Evolutionary conservation across 208 protist species (phyloP), one percentile per base, ranked within the genome.

Genomic region (Trypanosoma lewisi): DNA sequence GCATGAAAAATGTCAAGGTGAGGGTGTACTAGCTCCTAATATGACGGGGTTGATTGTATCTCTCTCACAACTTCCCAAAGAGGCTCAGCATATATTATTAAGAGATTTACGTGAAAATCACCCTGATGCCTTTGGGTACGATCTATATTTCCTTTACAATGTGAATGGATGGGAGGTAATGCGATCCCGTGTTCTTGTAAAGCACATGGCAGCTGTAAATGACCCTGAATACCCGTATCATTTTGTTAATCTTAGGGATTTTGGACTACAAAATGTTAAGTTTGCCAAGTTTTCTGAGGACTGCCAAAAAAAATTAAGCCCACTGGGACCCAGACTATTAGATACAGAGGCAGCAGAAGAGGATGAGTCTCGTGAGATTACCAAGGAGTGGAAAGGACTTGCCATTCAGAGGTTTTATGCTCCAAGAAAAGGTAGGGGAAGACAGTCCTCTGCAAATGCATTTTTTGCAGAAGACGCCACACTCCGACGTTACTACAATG

Each of bases 381-480:
- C 19, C 16, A 68, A 63, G 30, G 34, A 34, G 14, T 33, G 31
- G 14, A 16, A 9, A 7, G 33, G 5, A 23, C 39, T 54, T 21
- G 47, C 60, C 37, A 34, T 75, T 65, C 70, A 50, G 19, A 21
- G 23, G 23, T 42, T 51, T 58, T 53, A 54, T 21, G 16, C 30
- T 34, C 11, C 42, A 28, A 7, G 28, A 11, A 31, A 37, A 45
- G 14, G 8, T 12, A 27, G 12, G 0, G 4, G 14, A 49, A 51
- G 48, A 1, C 0, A 19, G 27, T 37, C 19, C 2, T 19, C 21
- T 0, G 16, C 28, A 19, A 16, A 6, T 12, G 88, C 66, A 41
- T 95, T 95, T 63, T 93, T 88, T 64, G 86, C 86, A 4, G 80
- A 95, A 21, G 89, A 95, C 65, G 89, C 79, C 6, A 95, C 89